Conservation (phyloP, 805 yeast genomes). For the Wickerhamiella sorbophila region DNA sequence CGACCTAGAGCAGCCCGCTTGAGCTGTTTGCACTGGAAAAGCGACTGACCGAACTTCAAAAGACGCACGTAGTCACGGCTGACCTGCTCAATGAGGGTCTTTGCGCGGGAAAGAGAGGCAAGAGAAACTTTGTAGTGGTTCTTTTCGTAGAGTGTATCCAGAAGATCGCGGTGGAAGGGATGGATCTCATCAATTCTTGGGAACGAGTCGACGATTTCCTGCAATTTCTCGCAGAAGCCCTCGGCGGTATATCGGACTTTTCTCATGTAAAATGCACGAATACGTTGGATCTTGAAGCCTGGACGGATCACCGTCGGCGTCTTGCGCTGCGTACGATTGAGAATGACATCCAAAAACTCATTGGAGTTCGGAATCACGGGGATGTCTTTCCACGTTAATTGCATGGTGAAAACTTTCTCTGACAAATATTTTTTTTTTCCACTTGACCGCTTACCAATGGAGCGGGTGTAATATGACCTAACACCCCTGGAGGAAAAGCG, state of each 20-base stretch:
- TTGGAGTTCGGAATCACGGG: constrained; percentile 86
- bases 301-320: constrained; percentile 98
- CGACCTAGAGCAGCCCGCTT: constrained; percentile 98
- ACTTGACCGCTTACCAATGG: not conserved
- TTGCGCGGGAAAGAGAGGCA: constrained; percentile 89
- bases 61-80: constrained; percentile 89
- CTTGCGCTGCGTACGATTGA: constrained; percentile 95
- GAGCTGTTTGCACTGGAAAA: constrained; percentile 96
- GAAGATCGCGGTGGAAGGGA: constrained; percentile 94
- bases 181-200: constrained; percentile 96
- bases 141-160: constrained; percentile 96
- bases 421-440: constrained; percentile 4
- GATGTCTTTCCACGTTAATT: constrained; percentile 95
- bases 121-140: constrained; percentile 94
- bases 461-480: too few relatives aligned
- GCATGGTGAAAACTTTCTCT: constrained; percentile 38
- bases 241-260: constrained; percentile 93
- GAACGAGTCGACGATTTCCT: constrained; percentile 72
- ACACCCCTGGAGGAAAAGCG: too few relatives aligned
- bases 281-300: constrained; percentile 91
- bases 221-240: constrained; percentile 87
- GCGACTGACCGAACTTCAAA: constrained; percentile 91
- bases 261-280: constrained; percentile 95
- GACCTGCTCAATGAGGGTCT: constrained; percentile 87
- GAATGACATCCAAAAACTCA: constrained; percentile 90